These are phyloP conservation scores for Thalassiosira delicatula DNA, from an alignment of 352 stramenopile species.

Conservation along the genomic window DNA sequence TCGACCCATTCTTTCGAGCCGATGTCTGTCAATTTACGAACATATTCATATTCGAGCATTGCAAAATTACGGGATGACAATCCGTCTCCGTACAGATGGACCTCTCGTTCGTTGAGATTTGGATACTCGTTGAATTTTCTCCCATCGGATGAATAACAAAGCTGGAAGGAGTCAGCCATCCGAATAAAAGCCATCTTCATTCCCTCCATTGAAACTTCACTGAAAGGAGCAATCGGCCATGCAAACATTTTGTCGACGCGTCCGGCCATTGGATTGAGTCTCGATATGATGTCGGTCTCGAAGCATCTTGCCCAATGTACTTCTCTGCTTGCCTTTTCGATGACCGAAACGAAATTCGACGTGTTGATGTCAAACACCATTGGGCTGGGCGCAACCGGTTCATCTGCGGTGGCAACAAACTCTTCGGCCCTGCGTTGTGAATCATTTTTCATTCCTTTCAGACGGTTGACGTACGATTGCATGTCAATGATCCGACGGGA, in stretches of 20 bases:
- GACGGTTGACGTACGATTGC: no score
- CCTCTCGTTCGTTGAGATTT: not conserved
- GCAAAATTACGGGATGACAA: not conserved
- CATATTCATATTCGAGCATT: not conserved
- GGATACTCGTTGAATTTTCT: not conserved
- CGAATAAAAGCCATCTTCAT: not conserved
- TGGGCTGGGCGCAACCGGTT: no score
- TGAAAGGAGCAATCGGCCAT: not conserved
- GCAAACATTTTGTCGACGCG: constrained; percentile 7
- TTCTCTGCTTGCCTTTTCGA: not conserved
- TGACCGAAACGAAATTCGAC: no score
- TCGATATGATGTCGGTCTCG: not conserved
- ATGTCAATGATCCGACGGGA: no score
- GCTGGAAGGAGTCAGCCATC: not conserved
- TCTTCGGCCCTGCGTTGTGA: no score
- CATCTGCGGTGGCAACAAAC: no score
- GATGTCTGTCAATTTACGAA: not conserved
- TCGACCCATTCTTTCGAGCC: not conserved
- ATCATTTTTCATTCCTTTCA: no score
- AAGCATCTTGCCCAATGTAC: not conserved
- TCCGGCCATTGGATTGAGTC: not conserved
- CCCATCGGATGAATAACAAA: not conserved
- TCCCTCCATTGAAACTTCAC: constrained; percentile 1
- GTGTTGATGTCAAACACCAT: no score
- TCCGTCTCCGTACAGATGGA: not conserved